Base-by-base conservation (phyloP, 2,329 filamentous ascomycete species). In the Sarocladium brachiariae region DNA sequence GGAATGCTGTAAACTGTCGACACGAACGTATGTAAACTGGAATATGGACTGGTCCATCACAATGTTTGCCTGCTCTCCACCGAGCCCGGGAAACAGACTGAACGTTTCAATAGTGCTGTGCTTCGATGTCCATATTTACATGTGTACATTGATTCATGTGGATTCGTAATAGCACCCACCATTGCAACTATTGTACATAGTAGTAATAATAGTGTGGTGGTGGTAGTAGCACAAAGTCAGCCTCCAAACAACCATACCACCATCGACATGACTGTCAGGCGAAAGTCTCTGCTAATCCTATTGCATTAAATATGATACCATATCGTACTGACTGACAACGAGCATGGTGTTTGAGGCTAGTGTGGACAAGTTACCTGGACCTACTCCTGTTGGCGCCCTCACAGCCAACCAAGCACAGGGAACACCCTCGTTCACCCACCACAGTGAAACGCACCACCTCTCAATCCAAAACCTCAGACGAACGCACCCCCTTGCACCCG, bases 391-490 rank as follows among this genome's bases (percentile, higher is more conserved):
- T 18, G 16, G 34, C 13, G 24, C 39, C 27, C 43, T 47, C 25
- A 47, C 25, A 47, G 43, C 43, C 43, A 47, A 47, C 43, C 43
- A 43, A 43, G 27, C 39, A 7, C 21, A 25, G 39, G n/a, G 11
- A n/a, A 43, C 8, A 16, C 39, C 39, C 21, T 7, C 27, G 24
- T 11, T 31, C 27, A n/a, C 24, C 27, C 43, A 47, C 43, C 43
- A 33, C 25, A 14, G 43, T 47, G 43, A 47, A 47, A 47, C 43
- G 43, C 43, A 45, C 27, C 24, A 33, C 25, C 43, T 16, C 27
- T 47, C 24, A 47, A 47, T 47, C 25, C 43, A 30, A 47, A 47
- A 47, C 43, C 43, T 30, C 25, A 33, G 16, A 33, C 43, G 43
- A 33, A 33, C 43, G 10, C 24, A n/a, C n/a, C 43, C 43, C 43